Evolutionary conservation across 129 eudicot genomes (phyloP).

Genomic region (Ambrosia trifida): DNA sequence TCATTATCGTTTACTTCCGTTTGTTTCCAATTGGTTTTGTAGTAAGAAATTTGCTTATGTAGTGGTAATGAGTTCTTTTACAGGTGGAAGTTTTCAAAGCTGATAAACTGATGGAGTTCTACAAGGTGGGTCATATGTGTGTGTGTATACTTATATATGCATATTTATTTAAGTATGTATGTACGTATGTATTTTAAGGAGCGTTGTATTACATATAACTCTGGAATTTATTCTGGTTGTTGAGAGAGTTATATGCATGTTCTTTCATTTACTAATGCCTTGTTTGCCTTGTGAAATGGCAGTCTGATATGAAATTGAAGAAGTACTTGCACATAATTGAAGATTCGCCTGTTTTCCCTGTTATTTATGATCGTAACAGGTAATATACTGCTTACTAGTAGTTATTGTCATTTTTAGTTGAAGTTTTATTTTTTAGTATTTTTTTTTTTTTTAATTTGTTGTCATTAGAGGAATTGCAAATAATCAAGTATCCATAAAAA

Average conservation of each 20-base stretch:
- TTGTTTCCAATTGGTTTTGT: not conserved
- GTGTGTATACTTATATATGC: no score
- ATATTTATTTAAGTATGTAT: no score
- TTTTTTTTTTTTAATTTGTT: no score
- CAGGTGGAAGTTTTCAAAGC: constrained; percentile 67
- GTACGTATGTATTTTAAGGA: not conserved
- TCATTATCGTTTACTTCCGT: not conserved
- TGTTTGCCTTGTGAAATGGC: constrained; percentile 37
- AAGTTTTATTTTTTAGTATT: no score
- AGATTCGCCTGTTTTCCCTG: constrained; percentile 84
- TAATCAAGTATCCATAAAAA: constrained; percentile 20
- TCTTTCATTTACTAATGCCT: constrained; percentile 1
- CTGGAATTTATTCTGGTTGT: not conserved
- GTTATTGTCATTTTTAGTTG: no score
- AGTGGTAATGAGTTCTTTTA: constrained; percentile 27
- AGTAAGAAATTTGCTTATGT: constrained; percentile 16
- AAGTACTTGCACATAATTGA: constrained; percentile 89
- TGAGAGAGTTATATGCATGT: constrained; percentile 7
- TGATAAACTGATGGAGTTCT: constrained; percentile 78
- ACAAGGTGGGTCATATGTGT: constrained; percentile 50
- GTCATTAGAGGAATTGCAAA: no score
- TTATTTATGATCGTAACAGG: constrained; percentile 80
- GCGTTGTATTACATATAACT: not conserved
- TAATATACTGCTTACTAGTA: no score
- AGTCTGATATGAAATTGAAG: constrained; percentile 93